Evolutionary conservation across 2,329 filamentous ascomycete genomes (phyloP).

Genomic region (Sordariomycetes sp.): DNA sequence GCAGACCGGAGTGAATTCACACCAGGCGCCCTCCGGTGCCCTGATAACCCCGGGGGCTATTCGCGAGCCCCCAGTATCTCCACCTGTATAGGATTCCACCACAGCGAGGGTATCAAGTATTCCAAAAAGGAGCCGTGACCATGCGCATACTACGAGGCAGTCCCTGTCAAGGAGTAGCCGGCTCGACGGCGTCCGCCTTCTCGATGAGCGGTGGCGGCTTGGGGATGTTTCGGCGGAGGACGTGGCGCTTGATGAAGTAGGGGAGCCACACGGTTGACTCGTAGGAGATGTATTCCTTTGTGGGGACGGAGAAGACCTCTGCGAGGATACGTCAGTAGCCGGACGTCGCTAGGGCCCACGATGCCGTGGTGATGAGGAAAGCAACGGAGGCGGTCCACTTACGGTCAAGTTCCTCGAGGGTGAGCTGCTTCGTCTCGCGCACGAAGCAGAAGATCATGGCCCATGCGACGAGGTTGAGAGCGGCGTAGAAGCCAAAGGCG

Average conservation of each 20-base stretch:
- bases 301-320: conserved; percentile 19
- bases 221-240: conserved; percentile 16
- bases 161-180: background rate
- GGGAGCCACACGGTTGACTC: conserved; percentile 19
- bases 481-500: conserved; percentile 29
- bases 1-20: no score
- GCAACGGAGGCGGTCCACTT: no score
- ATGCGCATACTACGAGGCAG: no score
- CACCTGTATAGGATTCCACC: no score
- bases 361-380: no score
- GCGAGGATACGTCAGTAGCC: background rate
- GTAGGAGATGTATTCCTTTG: conserved; percentile 17
- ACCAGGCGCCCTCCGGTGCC: no score
- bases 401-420: conserved; percentile 24
- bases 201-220: conserved; percentile 14
- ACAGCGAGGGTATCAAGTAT: no score
- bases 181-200: background rate
- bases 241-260: conserved; percentile 22
- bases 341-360: background rate
- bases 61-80: no score
- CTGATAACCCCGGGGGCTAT: no score
- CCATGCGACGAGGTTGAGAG: conserved; percentile 30
- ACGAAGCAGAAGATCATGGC: conserved; percentile 33
- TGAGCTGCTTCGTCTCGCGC: conserved; percentile 36
- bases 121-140: no score